Evolutionary conservation across 2,329 filamentous ascomycete genomes (phyloP), one percentile per base, ranked within the genome.

Genomic region (Fusarium tupiense): DNA sequence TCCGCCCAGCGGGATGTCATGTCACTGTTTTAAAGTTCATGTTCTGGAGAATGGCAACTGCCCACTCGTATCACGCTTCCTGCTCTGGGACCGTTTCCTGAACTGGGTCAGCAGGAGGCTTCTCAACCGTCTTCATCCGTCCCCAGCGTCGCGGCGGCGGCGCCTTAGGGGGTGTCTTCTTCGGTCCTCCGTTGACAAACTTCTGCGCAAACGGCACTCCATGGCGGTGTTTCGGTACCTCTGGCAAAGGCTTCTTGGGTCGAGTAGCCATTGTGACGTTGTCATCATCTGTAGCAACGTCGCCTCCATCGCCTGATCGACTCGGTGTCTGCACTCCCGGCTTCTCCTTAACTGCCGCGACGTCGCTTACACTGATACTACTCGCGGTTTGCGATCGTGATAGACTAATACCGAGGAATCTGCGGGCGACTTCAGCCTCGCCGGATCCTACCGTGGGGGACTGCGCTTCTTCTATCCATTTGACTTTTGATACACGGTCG

Each of bases 301-400:
- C 75, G 17, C 74, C 78, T 46, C 79, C 80, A 29, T 76, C 76
- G 20, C 80, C 81, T 53, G 82, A 80, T 53, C 92, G 88, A 80
- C 93, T 94, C 11, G 94, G 94, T 24, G 94, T 95, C 77, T 95
- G 91, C 29, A 96, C 90, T 2, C 93, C 94, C 0, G 94, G 94
- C 81, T 93, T 95, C 83, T 96, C 94, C 81, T 88, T 94, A 50
- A 95, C 92, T 17, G 90, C 90, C 12, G 94, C 94, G 47, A 97
- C 90, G 76, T 96, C 93, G 40, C 90, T 86, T 53, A 96, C 92
- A 79, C 93, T 95, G 73, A 94, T 85, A 77, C 88, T 91, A 80
- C 94, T 97, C 54, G 89, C 89, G n/a, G 88, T 89, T 59, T 93
- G 90, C 6, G 84, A 84, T 4, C 89, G 86, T 3, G 90, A 89